Evolutionary conservation across 2,329 filamentous ascomycete species (phyloP).

Genomic region (Clarireedia homoeocarpa): DNA sequence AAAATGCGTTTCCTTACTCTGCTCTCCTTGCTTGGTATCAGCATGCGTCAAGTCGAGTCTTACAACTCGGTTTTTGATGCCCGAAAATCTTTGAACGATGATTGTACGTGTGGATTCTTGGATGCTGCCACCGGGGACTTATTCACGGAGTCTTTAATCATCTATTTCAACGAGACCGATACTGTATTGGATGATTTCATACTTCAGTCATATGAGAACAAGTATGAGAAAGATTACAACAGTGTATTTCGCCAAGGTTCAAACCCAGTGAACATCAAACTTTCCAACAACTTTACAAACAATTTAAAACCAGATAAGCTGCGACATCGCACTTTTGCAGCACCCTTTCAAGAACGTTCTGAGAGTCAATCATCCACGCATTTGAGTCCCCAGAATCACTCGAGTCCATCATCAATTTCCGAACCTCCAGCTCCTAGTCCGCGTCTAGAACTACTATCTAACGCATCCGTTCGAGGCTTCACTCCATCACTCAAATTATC

Average conservation of each 20-base stretch:
- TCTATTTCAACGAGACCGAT: constrained; percentile 43
- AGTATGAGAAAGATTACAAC: constrained; percentile 40
- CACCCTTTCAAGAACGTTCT: too few relatives aligned
- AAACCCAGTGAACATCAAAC: constrained; percentile 32
- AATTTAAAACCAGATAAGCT: not conserved
- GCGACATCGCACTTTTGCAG: not conserved
- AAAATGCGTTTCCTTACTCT: not conserved
- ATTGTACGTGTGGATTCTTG: constrained; percentile 39
- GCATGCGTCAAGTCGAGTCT: not conserved
- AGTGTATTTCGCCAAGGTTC: constrained; percentile 37
- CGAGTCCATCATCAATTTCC: not conserved
- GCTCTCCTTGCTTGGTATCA: not conserved
- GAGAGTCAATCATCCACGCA: too few relatives aligned
- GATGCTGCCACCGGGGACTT: constrained; percentile 32
- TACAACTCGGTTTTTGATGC: not conserved
- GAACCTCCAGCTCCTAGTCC: not conserved
- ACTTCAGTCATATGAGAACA: constrained; percentile 34
- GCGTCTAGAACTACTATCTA: not conserved
- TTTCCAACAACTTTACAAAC: constrained; percentile 21
- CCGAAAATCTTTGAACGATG: constrained; percentile 15
- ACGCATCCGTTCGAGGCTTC: not conserved
- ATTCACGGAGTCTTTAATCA: constrained; percentile 40
- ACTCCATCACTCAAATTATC: constrained; percentile 7
- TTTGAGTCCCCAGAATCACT: not conserved
- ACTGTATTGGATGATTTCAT: constrained; percentile 31